These are phyloP conservation scores for Kodamaea alishanica DNA, from an alignment of 1,139 yeast species.

Conservation along the genomic window DNA sequence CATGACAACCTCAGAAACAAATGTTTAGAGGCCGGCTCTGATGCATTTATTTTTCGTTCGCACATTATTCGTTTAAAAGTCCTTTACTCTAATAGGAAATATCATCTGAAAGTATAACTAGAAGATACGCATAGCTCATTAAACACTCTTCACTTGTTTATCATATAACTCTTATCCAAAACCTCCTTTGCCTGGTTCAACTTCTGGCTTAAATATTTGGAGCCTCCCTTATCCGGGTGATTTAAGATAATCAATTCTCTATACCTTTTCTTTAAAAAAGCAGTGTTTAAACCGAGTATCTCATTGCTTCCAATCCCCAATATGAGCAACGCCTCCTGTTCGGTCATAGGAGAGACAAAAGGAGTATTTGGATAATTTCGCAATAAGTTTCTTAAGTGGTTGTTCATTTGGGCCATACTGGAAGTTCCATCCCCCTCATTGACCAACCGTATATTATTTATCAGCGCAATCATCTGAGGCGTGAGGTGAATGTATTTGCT, in stretches of 20 bases:
- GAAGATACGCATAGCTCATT: no score
- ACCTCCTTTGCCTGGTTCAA: constrained; percentile 73
- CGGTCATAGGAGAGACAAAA: constrained; percentile 52
- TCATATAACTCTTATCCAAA: constrained; percentile 53
- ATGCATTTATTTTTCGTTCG: no score
- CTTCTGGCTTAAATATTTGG: constrained; percentile 65
- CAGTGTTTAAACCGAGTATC: constrained; percentile 41
- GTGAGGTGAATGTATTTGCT: constrained; percentile 43
- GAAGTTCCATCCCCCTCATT: constrained; percentile 4
- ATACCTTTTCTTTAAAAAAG: constrained; percentile 52
- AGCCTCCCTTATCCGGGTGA: constrained; percentile 80
- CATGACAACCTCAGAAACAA: no score
- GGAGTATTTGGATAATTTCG: constrained; percentile 44
- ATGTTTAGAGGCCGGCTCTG: no score
- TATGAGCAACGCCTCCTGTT: constrained; percentile 54
- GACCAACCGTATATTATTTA: constrained; percentile 41
- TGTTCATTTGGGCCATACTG: constrained; percentile 11
- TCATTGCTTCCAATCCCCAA: constrained; percentile 54
- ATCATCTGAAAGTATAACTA: no score
- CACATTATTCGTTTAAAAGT: no score
- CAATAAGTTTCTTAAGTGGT: constrained; percentile 22
- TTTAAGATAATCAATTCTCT: constrained; percentile 60
- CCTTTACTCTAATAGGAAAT: no score
- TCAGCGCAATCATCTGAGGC: constrained; percentile 53
- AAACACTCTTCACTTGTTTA: constrained; percentile 14